Evolutionary conservation across 2,329 filamentous ascomycete species (phyloP).

Genomic region (Myrmaecium sp.): DNA sequence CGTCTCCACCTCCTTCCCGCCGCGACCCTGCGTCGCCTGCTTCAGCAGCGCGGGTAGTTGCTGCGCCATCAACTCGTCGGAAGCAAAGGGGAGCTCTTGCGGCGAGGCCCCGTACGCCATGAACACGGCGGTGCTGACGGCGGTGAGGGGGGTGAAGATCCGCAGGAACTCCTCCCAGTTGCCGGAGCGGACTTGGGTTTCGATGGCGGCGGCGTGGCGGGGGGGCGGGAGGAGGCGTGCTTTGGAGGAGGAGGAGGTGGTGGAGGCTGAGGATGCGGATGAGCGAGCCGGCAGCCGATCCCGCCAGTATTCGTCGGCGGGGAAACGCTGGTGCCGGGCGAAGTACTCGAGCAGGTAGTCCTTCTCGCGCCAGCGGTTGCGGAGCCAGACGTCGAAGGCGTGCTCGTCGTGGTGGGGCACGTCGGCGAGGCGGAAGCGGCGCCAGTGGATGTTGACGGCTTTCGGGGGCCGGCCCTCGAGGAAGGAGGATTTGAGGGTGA

Average conservation of each 20-base stretch:
- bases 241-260: slow-evolving; percentile 1
- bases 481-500: slow-evolving; percentile 72
- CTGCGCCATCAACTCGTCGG: no score
- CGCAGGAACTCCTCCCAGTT: slow-evolving; percentile 25
- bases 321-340: slow-evolving; percentile 58
- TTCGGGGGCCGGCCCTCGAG: slow-evolving; percentile 79
- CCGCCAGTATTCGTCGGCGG: slow-evolving; percentile 37
- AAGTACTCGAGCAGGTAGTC: slow-evolving; percentile 75
- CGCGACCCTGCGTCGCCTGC: no score
- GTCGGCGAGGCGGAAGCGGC: slow-evolving; percentile 60
- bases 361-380: slow-evolving; percentile 78
- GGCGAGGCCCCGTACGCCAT: slow-evolving; percentile 26
- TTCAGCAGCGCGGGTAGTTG: no score
- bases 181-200: slow-evolving; percentile 27
- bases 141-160: slow-evolving; percentile 29
- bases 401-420: slow-evolving; percentile 62
- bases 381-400: slow-evolving; percentile 66
- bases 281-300: not conserved
- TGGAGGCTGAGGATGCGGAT: slow-evolving; percentile 3
- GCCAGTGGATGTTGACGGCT: slow-evolving; percentile 94
- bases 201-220: slow-evolving; percentile 23
- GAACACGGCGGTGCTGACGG: slow-evolving; percentile 30
- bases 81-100: no score
- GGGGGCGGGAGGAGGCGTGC: slow-evolving; percentile 1
- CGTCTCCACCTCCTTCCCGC: no score